Evolutionary conservation across 768 basidiomycete genomes (phyloP).

Genomic region (Naganishia kalamii): DNA sequence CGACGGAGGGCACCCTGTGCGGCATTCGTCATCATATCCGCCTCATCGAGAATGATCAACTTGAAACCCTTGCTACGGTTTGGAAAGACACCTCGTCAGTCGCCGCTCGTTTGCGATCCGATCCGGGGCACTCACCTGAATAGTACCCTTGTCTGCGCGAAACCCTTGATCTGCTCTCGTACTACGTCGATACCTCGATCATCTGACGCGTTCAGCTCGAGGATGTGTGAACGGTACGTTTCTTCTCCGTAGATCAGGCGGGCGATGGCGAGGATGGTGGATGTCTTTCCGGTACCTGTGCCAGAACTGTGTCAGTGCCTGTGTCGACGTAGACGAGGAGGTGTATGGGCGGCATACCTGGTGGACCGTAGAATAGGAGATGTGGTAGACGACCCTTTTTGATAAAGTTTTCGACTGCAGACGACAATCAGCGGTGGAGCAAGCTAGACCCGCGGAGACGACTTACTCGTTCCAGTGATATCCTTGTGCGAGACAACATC

Average conservation of each 20-base stretch:
- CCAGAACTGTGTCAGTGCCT: neutral
- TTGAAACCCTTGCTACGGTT: constrained; percentile 83
- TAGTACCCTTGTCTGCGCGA: constrained; percentile 88
- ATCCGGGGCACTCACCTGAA: constrained; percentile 45
- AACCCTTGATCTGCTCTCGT: constrained; percentile 96
- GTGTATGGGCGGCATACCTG: constrained; percentile 52
- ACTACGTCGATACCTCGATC: constrained; percentile 98
- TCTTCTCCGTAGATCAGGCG: constrained; percentile 77
- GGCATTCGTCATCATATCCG: constrained; percentile 99
- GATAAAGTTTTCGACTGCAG: constrained; percentile 88
- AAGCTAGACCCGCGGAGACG: neutral
- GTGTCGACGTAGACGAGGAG: neutral
- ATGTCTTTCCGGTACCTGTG: constrained; percentile 80
- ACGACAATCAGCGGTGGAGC: neutral
- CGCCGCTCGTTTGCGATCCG: neutral
- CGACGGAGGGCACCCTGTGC: constrained; percentile 94
- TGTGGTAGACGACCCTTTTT: constrained; percentile 90
- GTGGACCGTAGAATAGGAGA: constrained; percentile 93
- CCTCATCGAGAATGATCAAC: constrained; percentile 95
- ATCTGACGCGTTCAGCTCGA: constrained; percentile 97
- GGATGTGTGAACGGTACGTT: constrained; percentile 80
- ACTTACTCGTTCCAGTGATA: constrained; percentile 85
- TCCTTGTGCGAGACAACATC: constrained; percentile 97
- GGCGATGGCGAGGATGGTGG: constrained; percentile 91
- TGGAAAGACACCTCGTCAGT: neutral